Evolutionary conservation across 202 grass and related monocot genomes (phyloP).

Genomic region (Saccharum hybrid): DNA sequence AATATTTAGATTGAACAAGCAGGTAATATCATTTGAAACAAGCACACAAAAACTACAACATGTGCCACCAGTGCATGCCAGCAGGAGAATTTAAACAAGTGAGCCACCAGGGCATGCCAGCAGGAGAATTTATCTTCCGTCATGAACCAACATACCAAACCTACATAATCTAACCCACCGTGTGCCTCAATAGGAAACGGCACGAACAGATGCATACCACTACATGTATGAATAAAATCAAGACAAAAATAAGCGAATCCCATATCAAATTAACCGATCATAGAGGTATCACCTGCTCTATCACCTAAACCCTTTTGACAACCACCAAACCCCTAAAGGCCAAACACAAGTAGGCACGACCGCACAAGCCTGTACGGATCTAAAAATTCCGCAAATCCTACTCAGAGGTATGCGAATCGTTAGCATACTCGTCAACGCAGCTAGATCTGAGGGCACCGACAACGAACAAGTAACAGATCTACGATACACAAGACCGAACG

Average conservation of each 20-base stretch:
- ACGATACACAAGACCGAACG: not conserved
- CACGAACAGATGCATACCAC: not conserved
- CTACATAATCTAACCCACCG: not conserved
- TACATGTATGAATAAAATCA: not conserved
- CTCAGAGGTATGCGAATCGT: not conserved
- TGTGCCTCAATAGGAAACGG: not conserved
- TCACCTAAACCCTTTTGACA: not conserved
- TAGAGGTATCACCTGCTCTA: not conserved
- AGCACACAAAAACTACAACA: not conserved
- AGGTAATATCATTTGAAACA: not conserved
- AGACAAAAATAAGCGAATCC: not conserved
- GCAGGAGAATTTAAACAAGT: not conserved
- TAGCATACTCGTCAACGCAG: not conserved
- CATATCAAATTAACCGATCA: not conserved
- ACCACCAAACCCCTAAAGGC: conserved; percentile 3
- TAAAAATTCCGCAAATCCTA: not conserved
- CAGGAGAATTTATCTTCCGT: not conserved
- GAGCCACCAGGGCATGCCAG: not conserved
- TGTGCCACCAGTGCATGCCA: not conserved
- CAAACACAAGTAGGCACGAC: not conserved
- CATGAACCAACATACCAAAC: not conserved
- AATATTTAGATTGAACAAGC: not conserved
- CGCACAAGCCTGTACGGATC: conserved; percentile 22
- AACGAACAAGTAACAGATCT: conserved; percentile 33
- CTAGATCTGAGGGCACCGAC: conserved; percentile 2